Conservation (phyloP, 768 basidiomycete species). For the Rhizopogon vulgaris region DNA sequence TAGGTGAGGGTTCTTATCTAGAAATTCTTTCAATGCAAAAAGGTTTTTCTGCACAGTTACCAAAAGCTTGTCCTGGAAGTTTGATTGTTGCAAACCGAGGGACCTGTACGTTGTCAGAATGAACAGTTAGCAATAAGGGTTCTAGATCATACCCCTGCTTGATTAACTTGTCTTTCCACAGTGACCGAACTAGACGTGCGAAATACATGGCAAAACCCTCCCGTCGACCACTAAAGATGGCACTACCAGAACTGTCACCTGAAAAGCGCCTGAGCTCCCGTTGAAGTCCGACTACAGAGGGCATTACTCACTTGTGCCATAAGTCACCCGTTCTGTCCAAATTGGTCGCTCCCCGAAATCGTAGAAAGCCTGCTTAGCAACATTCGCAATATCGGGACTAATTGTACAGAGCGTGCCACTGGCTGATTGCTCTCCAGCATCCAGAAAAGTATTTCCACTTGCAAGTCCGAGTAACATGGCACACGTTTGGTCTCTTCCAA, state of each 20-base stretch:
- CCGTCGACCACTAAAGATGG: constrained; percentile 80
- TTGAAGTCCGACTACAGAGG: background rate
- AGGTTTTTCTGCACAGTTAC: constrained; percentile 77
- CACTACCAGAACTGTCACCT: constrained; percentile 67
- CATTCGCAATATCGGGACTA: constrained; percentile 55
- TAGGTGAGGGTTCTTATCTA: constrained; percentile 77
- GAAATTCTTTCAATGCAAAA: constrained; percentile 66
- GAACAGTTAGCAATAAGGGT: background rate
- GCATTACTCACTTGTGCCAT: constrained; percentile 55
- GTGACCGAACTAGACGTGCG: constrained; percentile 73
- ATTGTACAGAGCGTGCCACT: constrained; percentile 43
- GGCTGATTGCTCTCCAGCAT: constrained; percentile 43
- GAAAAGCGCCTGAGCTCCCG: constrained; percentile 3
- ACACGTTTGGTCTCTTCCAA: constrained; percentile 87
- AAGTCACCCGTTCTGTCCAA: constrained; percentile 73
- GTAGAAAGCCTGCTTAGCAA: constrained; percentile 83
- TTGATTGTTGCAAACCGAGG: constrained; percentile 47
- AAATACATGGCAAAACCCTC: constrained; percentile 88
- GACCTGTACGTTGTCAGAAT: constrained; percentile 23
- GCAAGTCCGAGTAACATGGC: constrained; percentile 88
- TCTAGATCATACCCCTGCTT: constrained; percentile 42
- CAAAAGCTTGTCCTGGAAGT: constrained; percentile 56
- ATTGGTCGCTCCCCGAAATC: constrained; percentile 81
- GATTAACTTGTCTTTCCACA: constrained; percentile 84
- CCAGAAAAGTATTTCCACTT: constrained; percentile 76